Evolutionary conservation across 495 filamentous ascomycete genomes (phyloP).

Genomic region (Podospora pseudocomata): DNA sequence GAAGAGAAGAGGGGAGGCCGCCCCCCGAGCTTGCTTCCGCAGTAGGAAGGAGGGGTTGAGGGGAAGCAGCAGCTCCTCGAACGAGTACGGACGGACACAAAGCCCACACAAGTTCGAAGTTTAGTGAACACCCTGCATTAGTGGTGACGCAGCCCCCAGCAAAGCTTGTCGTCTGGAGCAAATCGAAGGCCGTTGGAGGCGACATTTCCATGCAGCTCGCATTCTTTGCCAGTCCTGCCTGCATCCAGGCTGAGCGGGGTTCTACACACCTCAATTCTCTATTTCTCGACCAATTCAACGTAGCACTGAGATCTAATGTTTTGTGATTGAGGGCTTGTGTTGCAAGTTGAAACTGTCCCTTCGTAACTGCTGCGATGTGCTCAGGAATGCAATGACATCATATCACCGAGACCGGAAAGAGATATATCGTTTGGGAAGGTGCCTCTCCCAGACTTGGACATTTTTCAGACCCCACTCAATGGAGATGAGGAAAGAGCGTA

Average conservation of each 20-base stretch:
- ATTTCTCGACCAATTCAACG: background rate
- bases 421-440: background rate
- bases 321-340: background rate
- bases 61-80: background rate
- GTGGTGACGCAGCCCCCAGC: background rate
- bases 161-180: constrained; percentile 9
- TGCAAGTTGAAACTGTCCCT: background rate
- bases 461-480: background rate
- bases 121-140: background rate
- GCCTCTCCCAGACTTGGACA: too few species aligned
- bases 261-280: background rate
- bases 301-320: background rate
- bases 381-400: background rate
- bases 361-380: background rate
- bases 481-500: background rate
- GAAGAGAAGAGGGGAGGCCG: background rate
- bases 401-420: background rate
- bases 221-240: background rate
- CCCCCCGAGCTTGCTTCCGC: background rate
- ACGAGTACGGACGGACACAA: background rate
- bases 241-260: background rate
- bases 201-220: background rate
- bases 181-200: background rate
- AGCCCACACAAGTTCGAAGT: too few species aligned
- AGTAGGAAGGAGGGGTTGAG: background rate